Percentiles rank a stretch among this genome's conserved stretches.
Conservation (phyloP, 108 stramenopile genomes). For the Cyclotella cryptica region DNA sequence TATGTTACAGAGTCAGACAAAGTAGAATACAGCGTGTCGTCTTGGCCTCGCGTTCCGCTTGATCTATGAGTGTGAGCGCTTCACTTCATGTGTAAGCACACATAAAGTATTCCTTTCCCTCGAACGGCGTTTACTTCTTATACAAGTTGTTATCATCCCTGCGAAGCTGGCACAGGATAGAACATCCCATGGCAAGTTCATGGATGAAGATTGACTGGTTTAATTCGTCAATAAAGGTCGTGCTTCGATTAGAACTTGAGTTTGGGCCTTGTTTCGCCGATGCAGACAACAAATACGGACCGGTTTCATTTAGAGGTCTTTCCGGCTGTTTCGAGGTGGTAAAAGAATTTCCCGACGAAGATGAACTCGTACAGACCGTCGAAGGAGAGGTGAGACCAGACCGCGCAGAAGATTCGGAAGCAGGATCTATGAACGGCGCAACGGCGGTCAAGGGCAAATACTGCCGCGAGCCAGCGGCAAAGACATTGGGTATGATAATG, state of each 20-base stretch:
- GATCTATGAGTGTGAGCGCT: too few species aligned
- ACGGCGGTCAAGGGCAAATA: constrained; percentile 5
- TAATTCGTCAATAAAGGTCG: constrained; percentile 22
- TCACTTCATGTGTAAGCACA: too few species aligned
- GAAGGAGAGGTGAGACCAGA: not conserved
- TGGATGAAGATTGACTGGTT: constrained; percentile 47
- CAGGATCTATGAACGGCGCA: not conserved
- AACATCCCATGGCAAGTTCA: constrained; percentile 50
- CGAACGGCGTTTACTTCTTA: not conserved
- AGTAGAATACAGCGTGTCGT: too few species aligned
- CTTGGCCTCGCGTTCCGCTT: too few species aligned
- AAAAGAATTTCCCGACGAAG: not conserved
- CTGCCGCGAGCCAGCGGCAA: not conserved
- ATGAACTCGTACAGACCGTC: not conserved
- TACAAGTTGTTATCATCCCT: constrained; percentile 19
- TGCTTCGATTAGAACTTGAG: not conserved
- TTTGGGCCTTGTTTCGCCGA: not conserved
- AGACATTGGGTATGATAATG: constrained; percentile 1
- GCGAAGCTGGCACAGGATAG: constrained; percentile 47
- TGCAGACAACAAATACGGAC: not conserved
- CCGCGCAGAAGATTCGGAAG: not conserved
- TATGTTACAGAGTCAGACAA: too few species aligned
- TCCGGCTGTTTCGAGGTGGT: not conserved
- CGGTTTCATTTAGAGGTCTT: not conserved
- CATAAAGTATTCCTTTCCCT: too few species aligned